A percentile compares a stretch with the other conserved stretches of the same genome.
Evolutionary conservation across 129 eudicot species (phyloP).

Genomic region (Smallanthus sonchifolius): DNA sequence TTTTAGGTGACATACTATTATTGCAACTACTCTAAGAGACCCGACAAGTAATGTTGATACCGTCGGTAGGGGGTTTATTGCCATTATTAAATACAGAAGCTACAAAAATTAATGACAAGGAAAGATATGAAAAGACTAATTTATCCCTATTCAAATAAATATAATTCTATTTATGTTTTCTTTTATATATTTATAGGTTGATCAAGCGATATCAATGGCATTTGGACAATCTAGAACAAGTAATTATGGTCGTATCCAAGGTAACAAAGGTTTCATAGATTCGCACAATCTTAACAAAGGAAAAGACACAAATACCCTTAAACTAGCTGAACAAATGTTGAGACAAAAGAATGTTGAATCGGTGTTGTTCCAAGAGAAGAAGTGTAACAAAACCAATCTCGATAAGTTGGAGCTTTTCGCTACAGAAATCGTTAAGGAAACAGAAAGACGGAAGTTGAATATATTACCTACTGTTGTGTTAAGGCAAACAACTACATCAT

Average conservation of each 20-base stretch:
- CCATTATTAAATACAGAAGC: slow-evolving; percentile 21
- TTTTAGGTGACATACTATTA: slow-evolving; percentile 25
- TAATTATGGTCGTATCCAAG: slow-evolving; percentile 63
- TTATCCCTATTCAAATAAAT: neutral
- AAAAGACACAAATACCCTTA: slow-evolving; percentile 16
- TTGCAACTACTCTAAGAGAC: slow-evolving; percentile 25
- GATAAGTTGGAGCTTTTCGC: slow-evolving; percentile 48
- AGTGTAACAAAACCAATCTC: slow-evolving; percentile 41
- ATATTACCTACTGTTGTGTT: slow-evolving; percentile 52
- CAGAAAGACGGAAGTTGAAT: slow-evolving; percentile 49
- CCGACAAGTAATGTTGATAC: slow-evolving; percentile 28
- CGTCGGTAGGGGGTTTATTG: slow-evolving; percentile 39
- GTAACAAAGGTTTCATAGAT: slow-evolving; percentile 21
- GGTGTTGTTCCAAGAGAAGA: slow-evolving; percentile 56
- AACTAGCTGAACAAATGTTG: slow-evolving; percentile 41
- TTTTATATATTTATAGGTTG: slow-evolving; percentile 42
- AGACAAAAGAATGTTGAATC: slow-evolving; percentile 57
- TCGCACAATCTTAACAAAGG: slow-evolving; percentile 1
- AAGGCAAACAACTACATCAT: slow-evolving; percentile 36
- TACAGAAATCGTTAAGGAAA: slow-evolving; percentile 50
- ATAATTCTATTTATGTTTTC: slow-evolving; percentile 1
- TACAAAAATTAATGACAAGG: slow-evolving; percentile 15
- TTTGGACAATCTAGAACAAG: slow-evolving; percentile 46
- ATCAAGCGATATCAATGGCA: slow-evolving; percentile 83
- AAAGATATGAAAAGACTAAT: neutral